Evolutionary conservation across 1,284 basidiomycete genomes (phyloP).

Genomic region (Marasmius oreades): DNA sequence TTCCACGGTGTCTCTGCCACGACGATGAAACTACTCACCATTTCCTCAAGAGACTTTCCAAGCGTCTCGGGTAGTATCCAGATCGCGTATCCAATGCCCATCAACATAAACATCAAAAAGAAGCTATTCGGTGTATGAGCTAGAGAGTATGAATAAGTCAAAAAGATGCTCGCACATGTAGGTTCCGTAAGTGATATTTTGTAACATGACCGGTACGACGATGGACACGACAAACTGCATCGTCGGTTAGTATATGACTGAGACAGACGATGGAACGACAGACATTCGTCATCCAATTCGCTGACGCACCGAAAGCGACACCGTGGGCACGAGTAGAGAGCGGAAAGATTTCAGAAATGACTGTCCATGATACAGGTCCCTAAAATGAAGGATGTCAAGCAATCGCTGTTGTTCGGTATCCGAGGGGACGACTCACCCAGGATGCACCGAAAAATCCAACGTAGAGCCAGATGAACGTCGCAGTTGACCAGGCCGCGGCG

Average conservation of each 20-base stretch:
- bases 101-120: slow-evolving; percentile 23
- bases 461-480: slow-evolving; percentile 31
- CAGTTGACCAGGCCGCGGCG: slow-evolving; percentile 25
- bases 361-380: slow-evolving; percentile 23
- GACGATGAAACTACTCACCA: slow-evolving; percentile 12
- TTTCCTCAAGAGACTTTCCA: slow-evolving; percentile 23
- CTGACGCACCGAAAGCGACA: slow-evolving; percentile 22
- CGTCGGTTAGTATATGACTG: background rate
- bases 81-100: slow-evolving; percentile 22
- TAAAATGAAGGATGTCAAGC: background rate
- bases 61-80: slow-evolving; percentile 24
- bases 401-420: background rate
- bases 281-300: slow-evolving; percentile 25
- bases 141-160: background rate
- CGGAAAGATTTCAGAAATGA: slow-evolving; percentile 25
- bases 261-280: background rate
- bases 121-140: slow-evolving; percentile 12
- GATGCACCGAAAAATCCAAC: slow-evolving; percentile 22
- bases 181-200: slow-evolving; percentile 21
- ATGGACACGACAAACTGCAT: slow-evolving; percentile 21
- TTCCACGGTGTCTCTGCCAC: background rate
- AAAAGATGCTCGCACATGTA: slow-evolving; percentile 17
- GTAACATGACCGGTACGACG: slow-evolving; percentile 21
- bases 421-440: slow-evolving; percentile 16
- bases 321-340: slow-evolving; percentile 22